Evolutionary conservation across 768 basidiomycete species (phyloP), one percentile per base, ranked within the genome.

Genomic region (Clitopilus passeckerianus): DNA sequence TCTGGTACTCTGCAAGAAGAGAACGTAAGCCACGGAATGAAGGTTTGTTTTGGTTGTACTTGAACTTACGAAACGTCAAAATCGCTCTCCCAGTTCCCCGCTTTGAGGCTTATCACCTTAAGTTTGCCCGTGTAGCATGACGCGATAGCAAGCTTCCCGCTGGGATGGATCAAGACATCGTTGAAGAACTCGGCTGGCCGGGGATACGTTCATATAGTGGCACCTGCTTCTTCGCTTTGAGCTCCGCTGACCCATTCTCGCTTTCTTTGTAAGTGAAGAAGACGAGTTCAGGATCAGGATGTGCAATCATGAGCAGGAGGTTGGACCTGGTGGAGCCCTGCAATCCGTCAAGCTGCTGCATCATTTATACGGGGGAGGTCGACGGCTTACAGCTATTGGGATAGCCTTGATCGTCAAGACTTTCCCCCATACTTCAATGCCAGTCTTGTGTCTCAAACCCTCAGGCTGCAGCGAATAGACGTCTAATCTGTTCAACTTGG

Each of bases 271-370:
- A 89, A 2, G 74, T 68, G 41, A 93, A 74, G 62, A 91, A 77
- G 34, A 92, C 70, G 12, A 93, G 77, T 60, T 86, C 84, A 8
- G 91, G 88, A 34, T 89, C 83, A 0, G 91, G 90, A 64, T 91
- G 90, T 60, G 89, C 89, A 0, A 88, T 80, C 67, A 93, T 77
- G 33, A 91, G 77, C 20, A 91, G 68, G 14, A 93, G 65, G 66
- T 85, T 85, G 27, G 77, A 78, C 63, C 72, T 75, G 34, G 65
- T 61, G 44, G 74, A 74, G 58, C 73, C 75, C 73, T 68, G 61
- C 37, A 43, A 23, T 56, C 54, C 52, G 57, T 56, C 34, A 65
- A 65, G 62, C 60, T 64, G 57, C 60, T 41, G 23, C 22, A 53
- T 58, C 37, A 61, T 58, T n/a, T 54, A 60, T 50, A 56, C 46